Evolutionary conservation across 306 rosid genomes (phyloP), one percentile per base, ranked within the genome.

Genomic region (Lotus japonicus): DNA sequence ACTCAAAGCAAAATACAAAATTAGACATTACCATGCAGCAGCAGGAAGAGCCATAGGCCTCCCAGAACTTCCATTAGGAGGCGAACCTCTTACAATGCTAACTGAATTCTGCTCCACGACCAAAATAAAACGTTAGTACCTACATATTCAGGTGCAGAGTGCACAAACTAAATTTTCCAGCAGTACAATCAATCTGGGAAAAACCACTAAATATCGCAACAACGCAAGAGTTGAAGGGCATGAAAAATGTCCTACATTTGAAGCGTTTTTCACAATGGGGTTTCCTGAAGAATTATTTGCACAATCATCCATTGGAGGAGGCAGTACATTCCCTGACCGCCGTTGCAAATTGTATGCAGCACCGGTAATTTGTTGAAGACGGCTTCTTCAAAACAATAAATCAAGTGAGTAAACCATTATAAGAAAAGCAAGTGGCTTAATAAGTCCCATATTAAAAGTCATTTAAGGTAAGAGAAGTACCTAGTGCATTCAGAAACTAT

Each of bases 281-380:
- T 87, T 84, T 53, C 76, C 96, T 6, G 86, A 52, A 15, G 89
- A 81, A 73, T 41, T 74, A 63, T 59, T 75, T 5, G 56, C 53
- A 53, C 67, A 84, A 77, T 89, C 97, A 67, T 92, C 98, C 50
- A 82, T 12, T 9, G 98, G 96, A 0, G 89, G 86, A n/a, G 97
- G 98, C 81, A 92, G 82, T 48, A 71, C 66, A 86, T 51, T 83
- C 73, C 98, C 98, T 11, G 91, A 80, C n/a, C 86, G 88, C 19
- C 76, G 79, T 77, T 89, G 91, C 84, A 84, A 68, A 75, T 75
- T 84, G 86, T 76, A 74, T 68, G 84, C 68, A 35, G 85, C 79
- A 73, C 98, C 97, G 35, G 97, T 84, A 71, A 86, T 83, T 82
- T 92, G 95, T 67, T 92, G 94, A 74, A 92, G 89, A 26, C 89